Base-by-base conservation (phyloP, 305 asterid species). In the Withania somnifera region DNA sequence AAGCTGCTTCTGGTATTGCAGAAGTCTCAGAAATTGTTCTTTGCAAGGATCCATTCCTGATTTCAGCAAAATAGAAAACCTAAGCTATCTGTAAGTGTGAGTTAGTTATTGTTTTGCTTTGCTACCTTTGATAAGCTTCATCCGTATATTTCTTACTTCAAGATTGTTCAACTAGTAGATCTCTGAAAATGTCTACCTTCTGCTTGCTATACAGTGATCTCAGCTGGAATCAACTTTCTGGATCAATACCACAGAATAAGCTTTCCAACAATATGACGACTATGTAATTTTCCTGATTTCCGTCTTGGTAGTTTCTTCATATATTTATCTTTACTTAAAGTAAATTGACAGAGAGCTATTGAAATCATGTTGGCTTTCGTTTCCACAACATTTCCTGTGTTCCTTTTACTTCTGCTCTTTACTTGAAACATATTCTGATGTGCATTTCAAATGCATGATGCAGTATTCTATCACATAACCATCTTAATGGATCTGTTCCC, bases 11-110 rank as follows among this genome's bases (percentile, higher is more conserved):
- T 83, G 87, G 69, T 81, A 47, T 84, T 50, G 83, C 90, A 89
- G 92, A 85, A 89, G 92, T 85, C 84, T 88, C 64, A 89, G 92
- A 84, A 89, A 89, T 82, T 88, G 91, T 79, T 86, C 84, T 83
- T 81, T 89, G 83, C 79, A 53, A 81, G 92, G 92, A 85, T 58
- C 77, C 52, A 34, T 89, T 52, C 91, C 89, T 40, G 91, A 89
- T 86, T 86, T 88, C 69, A 89, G 89, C 86, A 84, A 85, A 78
- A 81, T 89, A 17, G 56, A 67, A 40, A 77, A 73, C 66, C 89
- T 89, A 51, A 77, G 75, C 75, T 89, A 87, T 85, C 47, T 89
- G 90, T 89, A 61, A 82, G 90, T 82, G 58, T 28, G 24, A 81
- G 26, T 51, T 84, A 63, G 58, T 42, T 36, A 64, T 45, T 76